Percentiles rank a stretch among this genome's conserved stretches.
Conservation (phyloP, 139 green algal species). For the Closterium sp. region DNA sequence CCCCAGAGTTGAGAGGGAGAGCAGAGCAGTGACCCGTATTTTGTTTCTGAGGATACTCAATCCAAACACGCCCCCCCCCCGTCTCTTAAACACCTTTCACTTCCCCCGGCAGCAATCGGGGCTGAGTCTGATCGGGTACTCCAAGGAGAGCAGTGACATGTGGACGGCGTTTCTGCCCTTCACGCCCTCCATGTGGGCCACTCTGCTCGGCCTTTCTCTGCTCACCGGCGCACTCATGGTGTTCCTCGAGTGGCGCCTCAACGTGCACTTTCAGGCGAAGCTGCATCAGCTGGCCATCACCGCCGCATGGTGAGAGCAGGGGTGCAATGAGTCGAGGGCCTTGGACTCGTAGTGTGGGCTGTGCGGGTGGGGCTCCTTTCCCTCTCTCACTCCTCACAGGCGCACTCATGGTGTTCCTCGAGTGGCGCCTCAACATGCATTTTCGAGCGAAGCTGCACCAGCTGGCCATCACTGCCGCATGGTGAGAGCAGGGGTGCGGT, state of each 20-base stretch:
- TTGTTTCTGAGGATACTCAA: too few relatives aligned
- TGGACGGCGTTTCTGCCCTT: background rate
- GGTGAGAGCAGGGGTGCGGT: too few relatives aligned
- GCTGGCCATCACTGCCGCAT: background rate
- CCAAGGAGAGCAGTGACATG: background rate
- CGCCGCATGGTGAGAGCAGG: background rate
- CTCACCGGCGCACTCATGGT: background rate
- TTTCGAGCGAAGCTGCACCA: background rate
- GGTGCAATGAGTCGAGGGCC: too few relatives aligned
- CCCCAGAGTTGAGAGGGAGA: too few relatives aligned
- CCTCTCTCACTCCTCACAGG: background rate
- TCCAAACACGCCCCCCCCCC: too few relatives aligned
- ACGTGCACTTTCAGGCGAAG: background rate
- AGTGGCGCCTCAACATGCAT: background rate
- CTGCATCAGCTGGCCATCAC: background rate
- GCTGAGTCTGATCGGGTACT: background rate
- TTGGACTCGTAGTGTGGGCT: too few relatives aligned
- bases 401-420: background rate
- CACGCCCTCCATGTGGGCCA: background rate
- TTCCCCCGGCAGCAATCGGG: background rate
- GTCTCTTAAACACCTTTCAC: background rate
- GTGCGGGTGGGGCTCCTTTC: too few relatives aligned
- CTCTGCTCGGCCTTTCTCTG: background rate
- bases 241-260: background rate
- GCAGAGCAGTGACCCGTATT: too few relatives aligned